Percentiles rank a stretch among this genome's conserved stretches.
These are phyloP conservation scores for Elsinoe ampelina DNA, from an alignment of 2,329 filamentous ascomycete species.

Conservation along the genomic window DNA sequence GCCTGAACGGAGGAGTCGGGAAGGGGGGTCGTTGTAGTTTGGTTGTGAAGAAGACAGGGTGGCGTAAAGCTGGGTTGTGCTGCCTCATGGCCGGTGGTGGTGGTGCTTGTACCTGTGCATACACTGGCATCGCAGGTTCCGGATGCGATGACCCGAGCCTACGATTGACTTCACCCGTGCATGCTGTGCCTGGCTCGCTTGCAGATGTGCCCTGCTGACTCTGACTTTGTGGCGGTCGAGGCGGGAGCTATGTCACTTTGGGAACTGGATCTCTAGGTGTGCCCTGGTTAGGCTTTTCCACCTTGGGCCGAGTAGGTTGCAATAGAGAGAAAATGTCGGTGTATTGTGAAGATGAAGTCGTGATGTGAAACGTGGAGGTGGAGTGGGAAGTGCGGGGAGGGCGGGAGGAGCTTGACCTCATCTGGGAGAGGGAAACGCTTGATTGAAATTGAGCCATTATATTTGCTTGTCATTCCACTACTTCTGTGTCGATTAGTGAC, in stretches of 20 bases:
- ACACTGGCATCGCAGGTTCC: too few species aligned
- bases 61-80: slow-evolving; percentile 51
- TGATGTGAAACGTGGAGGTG: not conserved
- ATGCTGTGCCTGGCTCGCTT: not conserved
- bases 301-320: not conserved
- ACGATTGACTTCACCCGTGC: slow-evolving; percentile 20
- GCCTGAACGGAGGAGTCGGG: slow-evolving; percentile 28
- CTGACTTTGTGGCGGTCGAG: not conserved
- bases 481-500: too few species aligned
- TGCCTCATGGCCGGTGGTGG: slow-evolving; percentile 31
- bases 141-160: too few species aligned
- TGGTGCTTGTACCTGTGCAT: slow-evolving; percentile 37
- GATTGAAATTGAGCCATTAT: not conserved
- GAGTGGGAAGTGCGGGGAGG: not conserved
- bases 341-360: not conserved
- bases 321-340: not conserved
- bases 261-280: not conserved
- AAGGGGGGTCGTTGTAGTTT: slow-evolving; percentile 49
- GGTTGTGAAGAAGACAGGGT: slow-evolving; percentile 69
- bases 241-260: not conserved
- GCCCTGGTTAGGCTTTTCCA: not conserved
- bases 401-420: not conserved
- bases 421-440: not conserved
- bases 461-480: too few species aligned
- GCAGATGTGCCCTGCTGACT: not conserved